Percentiles rank a stretch among this genome's conserved stretches.
Conservation (phyloP, 192 early-diverging fungal species). For the Lobosporangium transversale region DNA sequence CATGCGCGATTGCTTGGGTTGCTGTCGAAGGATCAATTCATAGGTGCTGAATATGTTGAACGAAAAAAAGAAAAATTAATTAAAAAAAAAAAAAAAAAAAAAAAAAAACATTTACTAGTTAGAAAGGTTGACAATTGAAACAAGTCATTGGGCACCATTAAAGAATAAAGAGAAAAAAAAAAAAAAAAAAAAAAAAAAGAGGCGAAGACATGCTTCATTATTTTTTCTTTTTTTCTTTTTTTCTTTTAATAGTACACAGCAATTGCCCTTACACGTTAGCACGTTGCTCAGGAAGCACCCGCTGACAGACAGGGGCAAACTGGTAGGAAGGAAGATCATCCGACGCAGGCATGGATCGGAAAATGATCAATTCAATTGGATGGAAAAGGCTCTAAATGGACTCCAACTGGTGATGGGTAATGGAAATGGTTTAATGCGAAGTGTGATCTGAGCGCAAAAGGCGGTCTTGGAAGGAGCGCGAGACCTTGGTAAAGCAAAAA, state of each 20-base stretch:
- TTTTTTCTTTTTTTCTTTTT: no score
- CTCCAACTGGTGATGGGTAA: not conserved
- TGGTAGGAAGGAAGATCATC: constrained; percentile 47
- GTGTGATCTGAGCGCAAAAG: not conserved
- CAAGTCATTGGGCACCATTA: not conserved
- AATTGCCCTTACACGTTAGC: constrained; percentile 56
- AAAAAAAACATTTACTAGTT: not conserved
- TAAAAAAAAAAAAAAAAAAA: not conserved
- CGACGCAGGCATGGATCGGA: constrained; percentile 35
- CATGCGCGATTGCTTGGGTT: constrained; percentile 91
- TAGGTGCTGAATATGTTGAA: constrained; percentile 50
- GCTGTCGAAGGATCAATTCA: constrained; percentile 78
- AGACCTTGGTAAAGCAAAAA: not conserved
- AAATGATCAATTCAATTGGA: constrained; percentile 33
- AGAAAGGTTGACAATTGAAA: not conserved
- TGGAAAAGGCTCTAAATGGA: not conserved
- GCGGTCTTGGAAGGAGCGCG: not conserved
- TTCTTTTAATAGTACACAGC: no score
- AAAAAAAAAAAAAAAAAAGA: no score
- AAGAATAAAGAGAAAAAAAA: constrained; percentile 9
- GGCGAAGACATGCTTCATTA: no score
- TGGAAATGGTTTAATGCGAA: not conserved
- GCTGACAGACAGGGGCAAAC: constrained; percentile 51
- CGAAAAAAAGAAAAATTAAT: not conserved
- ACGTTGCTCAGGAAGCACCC: constrained; percentile 58